Conservation (phyloP, 495 filamentous ascomycete genomes). For the Lasiosphaeria hispida region DNA sequence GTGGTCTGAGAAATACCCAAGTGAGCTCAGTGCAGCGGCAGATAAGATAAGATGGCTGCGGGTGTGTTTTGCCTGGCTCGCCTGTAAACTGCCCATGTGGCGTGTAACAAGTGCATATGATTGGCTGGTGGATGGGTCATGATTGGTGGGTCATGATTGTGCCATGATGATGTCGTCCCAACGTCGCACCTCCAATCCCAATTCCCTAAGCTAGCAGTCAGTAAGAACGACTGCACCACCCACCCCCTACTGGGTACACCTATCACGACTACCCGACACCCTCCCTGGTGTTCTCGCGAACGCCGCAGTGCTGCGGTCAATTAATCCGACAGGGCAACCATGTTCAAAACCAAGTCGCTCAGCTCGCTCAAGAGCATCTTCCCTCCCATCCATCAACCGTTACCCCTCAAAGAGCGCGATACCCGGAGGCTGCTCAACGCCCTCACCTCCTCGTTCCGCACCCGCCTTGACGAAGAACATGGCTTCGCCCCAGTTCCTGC, state of each 20-base stretch:
- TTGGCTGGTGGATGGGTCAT: too few relatives aligned
- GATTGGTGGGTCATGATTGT: too few relatives aligned
- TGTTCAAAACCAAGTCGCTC: constrained; percentile 34
- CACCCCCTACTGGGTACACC: neutral
- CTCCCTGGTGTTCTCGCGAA: neutral
- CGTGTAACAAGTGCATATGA: too few relatives aligned
- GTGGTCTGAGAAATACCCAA: too few relatives aligned
- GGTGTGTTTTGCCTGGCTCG: neutral
- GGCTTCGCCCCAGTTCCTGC: constrained; percentile 35
- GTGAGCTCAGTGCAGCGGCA: neutral
- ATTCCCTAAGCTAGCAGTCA: too few relatives aligned
- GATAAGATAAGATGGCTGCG: neutral
- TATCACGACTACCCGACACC: neutral
- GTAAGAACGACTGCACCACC: neutral
- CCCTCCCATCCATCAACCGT: constrained; percentile 65
- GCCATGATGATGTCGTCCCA: too few relatives aligned
- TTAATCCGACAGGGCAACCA: constrained; percentile 9
- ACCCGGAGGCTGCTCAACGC: constrained; percentile 65
- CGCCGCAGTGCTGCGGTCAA: neutral
- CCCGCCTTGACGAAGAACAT: constrained; percentile 67
- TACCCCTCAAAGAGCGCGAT: constrained; percentile 62
- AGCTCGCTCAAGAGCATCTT: constrained; percentile 49
- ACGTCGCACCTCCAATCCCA: too few relatives aligned
- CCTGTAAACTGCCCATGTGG: too few relatives aligned
- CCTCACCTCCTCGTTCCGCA: constrained; percentile 74